These are phyloP conservation scores for Viridothelium virens DNA, from an alignment of 495 filamentous ascomycete genomes.

Conservation along the genomic window DNA sequence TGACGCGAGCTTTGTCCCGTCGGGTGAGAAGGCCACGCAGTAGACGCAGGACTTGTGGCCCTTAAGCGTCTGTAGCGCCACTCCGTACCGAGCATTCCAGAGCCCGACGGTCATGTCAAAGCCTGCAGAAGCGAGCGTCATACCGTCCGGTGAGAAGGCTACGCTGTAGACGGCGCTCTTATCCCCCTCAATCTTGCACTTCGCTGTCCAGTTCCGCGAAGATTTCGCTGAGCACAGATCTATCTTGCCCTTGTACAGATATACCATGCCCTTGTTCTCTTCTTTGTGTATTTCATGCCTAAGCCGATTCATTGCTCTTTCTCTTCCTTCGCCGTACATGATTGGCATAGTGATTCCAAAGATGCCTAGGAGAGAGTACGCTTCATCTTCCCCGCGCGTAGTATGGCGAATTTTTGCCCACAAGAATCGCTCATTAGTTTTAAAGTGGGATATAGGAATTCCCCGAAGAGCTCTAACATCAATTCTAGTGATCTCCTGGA, in stretches of 20 bases:
- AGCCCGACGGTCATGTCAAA: neutral
- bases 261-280: neutral
- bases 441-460: neutral
- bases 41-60: neutral
- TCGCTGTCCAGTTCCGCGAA: neutral
- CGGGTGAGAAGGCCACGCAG: neutral
- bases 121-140: neutral
- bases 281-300: slow-evolving; percentile 15
- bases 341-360: slow-evolving; percentile 23
- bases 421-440: slow-evolving; percentile 7
- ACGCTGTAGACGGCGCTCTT: neutral
- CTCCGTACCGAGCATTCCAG: neutral
- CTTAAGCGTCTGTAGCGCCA: neutral
- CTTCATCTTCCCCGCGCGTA: slow-evolving; percentile 14
- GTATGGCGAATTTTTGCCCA: slow-evolving; percentile 12
- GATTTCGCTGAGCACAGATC: neutral
- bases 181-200: neutral
- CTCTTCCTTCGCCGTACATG: slow-evolving; percentile 22
- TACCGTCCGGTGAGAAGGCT: neutral
- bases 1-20: neutral
- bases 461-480: neutral
- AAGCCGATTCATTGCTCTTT: slow-evolving; percentile 16
- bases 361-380: slow-evolving; percentile 16
- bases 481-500: slow-evolving; percentile 6
- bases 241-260: neutral